phyloP scores from a whole-genome alignment of 202 grass and related monocot species.

The Zizania palustris region DNA sequence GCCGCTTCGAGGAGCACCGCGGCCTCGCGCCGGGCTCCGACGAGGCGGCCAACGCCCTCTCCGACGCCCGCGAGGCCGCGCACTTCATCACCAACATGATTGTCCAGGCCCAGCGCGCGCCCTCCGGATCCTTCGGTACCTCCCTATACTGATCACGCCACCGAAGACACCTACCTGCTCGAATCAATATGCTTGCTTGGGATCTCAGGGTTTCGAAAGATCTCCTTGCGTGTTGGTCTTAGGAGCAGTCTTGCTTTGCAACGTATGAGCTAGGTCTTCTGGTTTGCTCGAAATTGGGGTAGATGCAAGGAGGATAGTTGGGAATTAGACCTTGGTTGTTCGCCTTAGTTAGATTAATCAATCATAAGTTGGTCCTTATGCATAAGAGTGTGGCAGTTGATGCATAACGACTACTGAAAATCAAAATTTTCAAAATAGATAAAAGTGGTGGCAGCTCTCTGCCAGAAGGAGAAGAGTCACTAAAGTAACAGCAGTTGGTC shows the following conservation, averaged over 20 bases:
- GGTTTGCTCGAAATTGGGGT: neutral
- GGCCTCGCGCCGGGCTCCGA: constrained; percentile 57
- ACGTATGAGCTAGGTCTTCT: neutral
- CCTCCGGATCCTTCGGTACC: constrained; percentile 76
- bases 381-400: neutral
- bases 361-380: neutral
- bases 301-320: neutral
- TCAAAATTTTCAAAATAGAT: neutral
- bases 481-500: neutral
- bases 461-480: neutral
- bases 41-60: constrained; percentile 56
- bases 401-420: constrained; percentile 4
- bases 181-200: constrained; percentile 5
- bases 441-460: neutral
- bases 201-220: constrained; percentile 25
- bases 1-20: constrained; percentile 79
- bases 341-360: neutral
- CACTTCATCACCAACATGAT: constrained; percentile 93
- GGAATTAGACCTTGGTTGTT: neutral
- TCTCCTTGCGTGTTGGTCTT: neutral
- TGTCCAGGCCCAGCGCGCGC: constrained; percentile 72
- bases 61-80: constrained; percentile 79
- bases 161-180: neutral
- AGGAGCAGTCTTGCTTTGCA: neutral
- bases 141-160: neutral